These are phyloP conservation scores for Fraxinus excelsior DNA, from an alignment of 257 asterid species.

Conservation along the genomic window DNA sequence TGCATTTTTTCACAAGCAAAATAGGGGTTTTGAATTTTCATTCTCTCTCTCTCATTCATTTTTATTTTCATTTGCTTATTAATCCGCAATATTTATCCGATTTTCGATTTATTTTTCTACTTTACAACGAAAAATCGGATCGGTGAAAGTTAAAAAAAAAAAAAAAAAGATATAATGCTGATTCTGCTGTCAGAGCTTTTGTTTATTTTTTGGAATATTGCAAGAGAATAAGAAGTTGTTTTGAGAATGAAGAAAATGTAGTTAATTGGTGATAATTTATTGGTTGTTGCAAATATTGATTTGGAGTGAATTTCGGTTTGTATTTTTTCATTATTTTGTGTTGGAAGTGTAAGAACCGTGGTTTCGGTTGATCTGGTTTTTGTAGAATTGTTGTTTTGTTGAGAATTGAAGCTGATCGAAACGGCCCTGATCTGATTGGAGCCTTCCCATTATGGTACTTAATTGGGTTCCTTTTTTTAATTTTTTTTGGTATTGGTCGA, in stretches of 20 bases:
- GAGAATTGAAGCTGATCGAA: neutral
- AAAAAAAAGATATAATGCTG: neutral
- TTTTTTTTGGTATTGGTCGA: too few species aligned
- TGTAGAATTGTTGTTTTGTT: neutral
- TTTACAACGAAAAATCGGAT: neutral
- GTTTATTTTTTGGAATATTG: neutral
- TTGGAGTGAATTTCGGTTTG: neutral
- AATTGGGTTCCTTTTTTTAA: neutral
- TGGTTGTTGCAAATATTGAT: neutral
- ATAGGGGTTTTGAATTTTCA: neutral
- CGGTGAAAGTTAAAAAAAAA: neutral
- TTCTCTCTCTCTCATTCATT: neutral
- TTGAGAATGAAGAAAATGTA: neutral
- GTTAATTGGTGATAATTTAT: neutral
- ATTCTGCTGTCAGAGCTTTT: neutral
- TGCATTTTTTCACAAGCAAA: neutral
- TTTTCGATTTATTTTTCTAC: neutral
- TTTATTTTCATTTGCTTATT: neutral
- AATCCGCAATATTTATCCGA: neutral
- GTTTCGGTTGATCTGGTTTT: neutral
- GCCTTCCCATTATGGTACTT: neutral
- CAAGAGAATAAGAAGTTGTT: neutral
- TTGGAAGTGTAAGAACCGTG: neutral
- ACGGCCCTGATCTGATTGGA: slow-evolving; percentile 1
- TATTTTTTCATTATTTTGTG: neutral